Base-by-base conservation (phyloP, 148 eudicot genomes). In the Beta vulgaris region DNA sequence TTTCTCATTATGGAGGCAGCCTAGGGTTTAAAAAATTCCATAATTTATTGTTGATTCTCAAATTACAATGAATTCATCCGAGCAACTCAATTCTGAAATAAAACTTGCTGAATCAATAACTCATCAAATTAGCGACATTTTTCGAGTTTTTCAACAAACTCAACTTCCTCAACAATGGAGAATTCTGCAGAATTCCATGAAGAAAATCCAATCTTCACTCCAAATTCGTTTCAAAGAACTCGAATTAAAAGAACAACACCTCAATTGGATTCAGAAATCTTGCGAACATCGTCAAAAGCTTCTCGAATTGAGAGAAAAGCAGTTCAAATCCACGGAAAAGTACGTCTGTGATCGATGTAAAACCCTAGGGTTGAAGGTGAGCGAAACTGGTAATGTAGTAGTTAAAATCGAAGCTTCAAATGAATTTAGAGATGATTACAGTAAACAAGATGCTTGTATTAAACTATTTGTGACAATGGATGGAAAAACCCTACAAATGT, bases 401-500 rank as follows among this genome's bases (percentile, higher is more conserved):
- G 74, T 55, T 23, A 72, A 72, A 12, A 39, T 55, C 57, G 64
- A 57, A 32, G 40, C 57, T 19, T 48, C 73, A n/a, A 54, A 1
- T 49, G 62, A n/a, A 35, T 49, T 21, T 35, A 16, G 15, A 25
- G 73, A 34, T 71, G 61, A 71, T 34, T 21, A 0, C 25, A 35
- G 34, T n/a, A 54, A 11, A 1, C 15, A 55, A 19, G 42, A 58
- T 25, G 75, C 51, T 7, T 26, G 36, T 28, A 19, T 73, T 73
- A 73, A 57, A 53, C 28, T 73, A 23, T 73, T 42, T 14, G 66
- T 73, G 7, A 73, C 23, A 42, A 42, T 73, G 75, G 66, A 58
- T 58, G 67, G 75, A 9, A 59, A 29, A 59, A 40, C 35, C 14
- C 37, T 58, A 3, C 75, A 57, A 10, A 39, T 73, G 51, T 73